phyloP scores from a whole-genome alignment of 2,329 filamentous ascomycete genomes.

The Claviceps sp. region DNA sequence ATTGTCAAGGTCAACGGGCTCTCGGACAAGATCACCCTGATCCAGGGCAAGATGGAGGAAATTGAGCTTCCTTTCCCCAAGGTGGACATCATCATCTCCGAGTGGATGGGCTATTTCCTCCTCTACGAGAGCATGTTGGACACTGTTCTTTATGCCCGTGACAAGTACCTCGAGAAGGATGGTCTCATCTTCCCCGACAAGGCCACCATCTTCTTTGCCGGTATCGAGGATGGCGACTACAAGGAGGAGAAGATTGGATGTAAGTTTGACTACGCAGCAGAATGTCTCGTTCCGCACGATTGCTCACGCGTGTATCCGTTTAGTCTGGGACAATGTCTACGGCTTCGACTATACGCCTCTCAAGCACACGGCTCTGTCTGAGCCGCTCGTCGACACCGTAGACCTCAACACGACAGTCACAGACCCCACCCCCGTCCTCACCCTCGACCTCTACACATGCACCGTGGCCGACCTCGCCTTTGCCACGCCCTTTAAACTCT shows the following conservation, averaged over 20 bases:
- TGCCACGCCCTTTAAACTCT: conserved; percentile 61
- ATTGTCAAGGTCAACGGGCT: conserved; percentile 89
- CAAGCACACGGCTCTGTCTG: conserved; percentile 83
- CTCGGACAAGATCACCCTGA: conserved; percentile 87
- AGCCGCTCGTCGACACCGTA: conserved; percentile 94
- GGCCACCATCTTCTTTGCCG: conserved; percentile 92
- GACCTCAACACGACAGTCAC: conserved; percentile 96
- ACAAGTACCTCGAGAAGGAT: conserved; percentile 75
- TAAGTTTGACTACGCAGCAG: conserved; percentile 33
- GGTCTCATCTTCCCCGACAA: conserved; percentile 98
- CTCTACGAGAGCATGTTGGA: conserved; percentile 99
- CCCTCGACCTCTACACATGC: conserved; percentile 87
- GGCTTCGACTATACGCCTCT: conserved; percentile 94
- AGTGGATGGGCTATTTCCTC: conserved; percentile 99
- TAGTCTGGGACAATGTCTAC: conserved; percentile 99
- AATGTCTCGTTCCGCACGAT: no score
- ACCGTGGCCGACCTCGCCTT: conserved; percentile 75
- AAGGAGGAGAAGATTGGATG: conserved; percentile 99
- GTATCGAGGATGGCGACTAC: conserved; percentile 97
- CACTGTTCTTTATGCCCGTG: conserved; percentile 90
- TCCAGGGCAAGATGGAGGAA: conserved; percentile 99
- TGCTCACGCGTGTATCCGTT: neutral
- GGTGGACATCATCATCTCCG: conserved; percentile 98
- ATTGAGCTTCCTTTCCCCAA: conserved; percentile 84
- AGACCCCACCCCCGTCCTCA: conserved; percentile 73